Percentiles rank a stretch among this genome's conserved stretches.
These are phyloP conservation scores for Starmerella gropengiesseri DNA, from an alignment of 805 yeast genomes.

Conservation along the genomic window DNA sequence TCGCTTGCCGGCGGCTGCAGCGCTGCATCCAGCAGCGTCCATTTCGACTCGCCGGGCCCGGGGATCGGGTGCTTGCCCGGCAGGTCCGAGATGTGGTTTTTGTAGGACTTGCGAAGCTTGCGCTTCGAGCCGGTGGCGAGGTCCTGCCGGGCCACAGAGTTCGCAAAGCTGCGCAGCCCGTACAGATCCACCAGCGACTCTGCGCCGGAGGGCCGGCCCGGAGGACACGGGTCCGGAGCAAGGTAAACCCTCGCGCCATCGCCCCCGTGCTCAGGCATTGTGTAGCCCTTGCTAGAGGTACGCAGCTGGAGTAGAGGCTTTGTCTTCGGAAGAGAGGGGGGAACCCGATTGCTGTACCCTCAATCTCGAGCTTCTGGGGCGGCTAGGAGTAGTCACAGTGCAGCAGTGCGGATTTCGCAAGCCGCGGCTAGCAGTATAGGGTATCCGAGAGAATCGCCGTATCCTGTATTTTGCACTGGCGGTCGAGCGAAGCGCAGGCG, in stretches of 20 bases:
- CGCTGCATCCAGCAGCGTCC: constrained; percentile 25
- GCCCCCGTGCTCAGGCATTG: not conserved
- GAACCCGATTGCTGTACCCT: too few species aligned
- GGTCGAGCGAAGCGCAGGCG: too few species aligned
- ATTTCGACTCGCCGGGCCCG: constrained; percentile 24
- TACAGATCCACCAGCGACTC: constrained; percentile 62
- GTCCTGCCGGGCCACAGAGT: constrained; percentile 74
- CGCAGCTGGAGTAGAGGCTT: not conserved
- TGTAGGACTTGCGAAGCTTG: constrained; percentile 86
- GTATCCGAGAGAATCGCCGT: too few species aligned
- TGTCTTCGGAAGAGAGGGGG: not conserved
- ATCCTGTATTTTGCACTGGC: too few species aligned
- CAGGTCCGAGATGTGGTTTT: constrained; percentile 78
- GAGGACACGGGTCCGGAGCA: constrained; percentile 32
- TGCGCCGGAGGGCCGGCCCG: constrained; percentile 40
- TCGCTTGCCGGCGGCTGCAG: constrained; percentile 38
- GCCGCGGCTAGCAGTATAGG: too few species aligned
- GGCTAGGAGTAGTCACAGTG: too few species aligned
- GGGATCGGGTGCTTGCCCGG: constrained; percentile 47
- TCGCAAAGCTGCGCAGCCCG: constrained; percentile 54
- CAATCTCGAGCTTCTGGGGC: too few species aligned
- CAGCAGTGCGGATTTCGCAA: too few species aligned
- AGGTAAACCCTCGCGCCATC: constrained; percentile 10
- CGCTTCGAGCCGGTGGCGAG: constrained; percentile 86
- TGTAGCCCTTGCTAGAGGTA: not conserved